phyloP scores from a whole-genome alignment of 768 basidiomycete species.

The Lactifluus volemus region DNA sequence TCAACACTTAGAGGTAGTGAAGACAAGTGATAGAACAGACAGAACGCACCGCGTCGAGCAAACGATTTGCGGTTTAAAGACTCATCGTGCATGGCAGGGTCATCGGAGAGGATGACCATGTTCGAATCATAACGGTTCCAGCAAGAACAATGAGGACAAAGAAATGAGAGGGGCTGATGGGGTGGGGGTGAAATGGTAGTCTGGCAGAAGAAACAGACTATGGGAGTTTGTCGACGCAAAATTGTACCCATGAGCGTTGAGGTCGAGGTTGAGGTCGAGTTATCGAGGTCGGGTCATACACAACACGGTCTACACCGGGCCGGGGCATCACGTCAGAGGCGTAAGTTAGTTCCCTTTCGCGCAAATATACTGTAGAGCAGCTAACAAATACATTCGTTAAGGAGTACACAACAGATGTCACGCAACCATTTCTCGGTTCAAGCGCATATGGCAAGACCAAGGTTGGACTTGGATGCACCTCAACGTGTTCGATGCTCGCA shows the following conservation, averaged over 20 bases:
- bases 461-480: constrained; percentile 76
- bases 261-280: too few species aligned
- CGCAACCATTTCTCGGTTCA: constrained; percentile 64
- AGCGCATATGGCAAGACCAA: constrained; percentile 51
- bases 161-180: constrained; percentile 46
- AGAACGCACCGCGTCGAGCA: constrained; percentile 53
- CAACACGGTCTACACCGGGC: neutral
- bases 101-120: constrained; percentile 76
- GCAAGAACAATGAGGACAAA: constrained; percentile 58
- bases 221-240: constrained; percentile 43
- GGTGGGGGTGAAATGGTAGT: constrained; percentile 34
- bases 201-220: constrained; percentile 65
- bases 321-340: constrained; percentile 32
- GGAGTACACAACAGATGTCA: constrained; percentile 29
- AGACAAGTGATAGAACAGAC: neutral
- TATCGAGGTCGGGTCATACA: too few species aligned
- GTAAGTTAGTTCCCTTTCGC: constrained; percentile 50
- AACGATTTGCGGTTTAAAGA: constrained; percentile 61
- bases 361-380: constrained; percentile 51
- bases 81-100: constrained; percentile 84
- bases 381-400: constrained; percentile 48
- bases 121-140: constrained; percentile 65
- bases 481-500: constrained; percentile 58
- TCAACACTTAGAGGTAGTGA: constrained; percentile 1
- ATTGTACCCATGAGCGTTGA: constrained; percentile 27